Evolutionary conservation across 2,329 filamentous ascomycete species (phyloP).

Genomic region (Clonostachys byssicola): DNA sequence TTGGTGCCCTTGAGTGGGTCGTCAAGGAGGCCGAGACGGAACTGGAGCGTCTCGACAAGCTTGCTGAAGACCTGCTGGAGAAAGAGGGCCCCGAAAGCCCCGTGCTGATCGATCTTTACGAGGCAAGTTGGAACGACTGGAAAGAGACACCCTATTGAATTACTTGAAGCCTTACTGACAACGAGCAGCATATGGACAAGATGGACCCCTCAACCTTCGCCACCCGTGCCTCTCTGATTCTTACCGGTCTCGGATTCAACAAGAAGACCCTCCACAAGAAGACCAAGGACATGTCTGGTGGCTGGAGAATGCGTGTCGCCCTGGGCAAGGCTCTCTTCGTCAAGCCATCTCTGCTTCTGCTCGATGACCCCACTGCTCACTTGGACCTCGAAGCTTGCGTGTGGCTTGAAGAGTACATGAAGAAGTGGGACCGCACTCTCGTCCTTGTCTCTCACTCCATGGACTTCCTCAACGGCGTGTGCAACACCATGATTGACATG

Average conservation of each 20-base stretch:
- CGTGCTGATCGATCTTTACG: conserved; percentile 89
- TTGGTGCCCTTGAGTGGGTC: conserved; percentile 95
- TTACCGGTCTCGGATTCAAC: conserved; percentile 99
- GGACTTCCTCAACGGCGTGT: conserved; percentile 99
- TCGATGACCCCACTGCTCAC: conserved; percentile 98
- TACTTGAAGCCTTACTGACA: conserved; percentile 10
- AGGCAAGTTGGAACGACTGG: conserved; percentile 56
- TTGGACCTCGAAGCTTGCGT: conserved; percentile 99
- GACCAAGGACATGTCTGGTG: conserved; percentile 99
- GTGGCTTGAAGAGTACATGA: conserved; percentile 99
- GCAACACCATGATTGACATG: conserved; percentile 99
- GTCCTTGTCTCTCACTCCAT: conserved; percentile 95
- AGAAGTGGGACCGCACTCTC: conserved; percentile 98
- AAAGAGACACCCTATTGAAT: neutral
- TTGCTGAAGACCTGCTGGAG: conserved; percentile 88
- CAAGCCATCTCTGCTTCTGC: conserved; percentile 90
- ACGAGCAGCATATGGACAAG: conserved; percentile 81
- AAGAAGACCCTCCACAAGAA: conserved; percentile 97
- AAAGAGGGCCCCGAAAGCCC: conserved; percentile 88
- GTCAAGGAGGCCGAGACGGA: conserved; percentile 91
- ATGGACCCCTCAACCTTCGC: conserved; percentile 98
- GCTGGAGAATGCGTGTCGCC: conserved; percentile 99
- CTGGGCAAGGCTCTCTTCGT: conserved; percentile 97
- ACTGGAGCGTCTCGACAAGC: conserved; percentile 81
- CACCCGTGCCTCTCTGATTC: conserved; percentile 90